Base-by-base conservation (phyloP, 768 basidiomycete genomes). In the Lactifluus pinguis region DNA sequence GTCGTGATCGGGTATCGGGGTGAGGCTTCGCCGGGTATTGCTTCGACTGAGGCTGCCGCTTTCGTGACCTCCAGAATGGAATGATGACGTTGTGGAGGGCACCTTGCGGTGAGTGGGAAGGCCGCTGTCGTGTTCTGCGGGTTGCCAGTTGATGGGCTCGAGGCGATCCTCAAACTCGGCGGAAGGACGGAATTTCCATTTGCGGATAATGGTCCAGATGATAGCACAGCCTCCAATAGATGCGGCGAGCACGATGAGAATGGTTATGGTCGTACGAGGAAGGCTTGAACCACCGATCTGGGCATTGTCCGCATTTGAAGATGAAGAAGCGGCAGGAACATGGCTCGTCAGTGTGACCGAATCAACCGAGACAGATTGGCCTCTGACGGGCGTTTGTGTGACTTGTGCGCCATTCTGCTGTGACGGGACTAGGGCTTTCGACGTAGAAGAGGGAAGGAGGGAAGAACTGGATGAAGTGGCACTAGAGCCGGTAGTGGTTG, bases 181-280 rank as follows among this genome's bases (percentile, higher is more conserved):
- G 34, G 91, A 92, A 59, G 87, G 83, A 56, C 82, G 83, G 69
- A 93, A 84, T 76, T 92, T 92, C 87, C 89, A 92, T 73, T 93
- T 92, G 76, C 92, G 86, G 78, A 93, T 88, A 69, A 92, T 74
- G 51, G 91, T 94, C 92, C 92, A 95, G 64, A 87, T 77, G 66
- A 92, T 83, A 59, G 80, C 79, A 54, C 86, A 69, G 34, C 79
- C 86, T 54, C 83, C 92, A 47, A 92, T 67, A 49, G 78, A 83
- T 6, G 85, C 78, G 4, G 82, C 92, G 54, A 89, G 76, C 53
- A 82, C 80, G 67, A 91, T 86, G 66, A 94, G 74, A 47, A 83
- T 77, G 17, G 84, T 89, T 56, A 80, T 64, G 1, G 77, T 76
- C 25, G 76, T 72, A 51, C 71, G 72, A 9, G 76, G 74, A 61